Conservation (phyloP, 1,139 yeast genomes). For the Taphrina confusa region DNA sequence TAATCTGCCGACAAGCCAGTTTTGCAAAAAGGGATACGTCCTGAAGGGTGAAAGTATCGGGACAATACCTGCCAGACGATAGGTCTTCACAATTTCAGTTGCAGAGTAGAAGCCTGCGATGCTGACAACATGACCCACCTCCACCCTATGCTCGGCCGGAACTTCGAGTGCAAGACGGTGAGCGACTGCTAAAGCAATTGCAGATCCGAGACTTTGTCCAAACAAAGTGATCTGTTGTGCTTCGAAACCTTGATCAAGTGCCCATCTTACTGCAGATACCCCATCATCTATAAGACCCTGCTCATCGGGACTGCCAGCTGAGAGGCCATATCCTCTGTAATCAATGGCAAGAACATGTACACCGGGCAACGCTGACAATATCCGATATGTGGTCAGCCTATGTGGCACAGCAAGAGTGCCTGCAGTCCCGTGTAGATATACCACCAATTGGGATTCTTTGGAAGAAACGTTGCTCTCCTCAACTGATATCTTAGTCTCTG, state of each 20-base stretch:
- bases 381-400: slow-evolving; percentile 30
- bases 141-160: not conserved
- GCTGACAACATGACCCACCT: slow-evolving; percentile 27
- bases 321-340: slow-evolving; percentile 37
- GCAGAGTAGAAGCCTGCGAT: slow-evolving; percentile 36
- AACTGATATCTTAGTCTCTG: not conserved
- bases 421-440: slow-evolving; percentile 36
- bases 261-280: slow-evolving; percentile 35
- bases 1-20: slow-evolving; percentile 18
- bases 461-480: not conserved
- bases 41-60: slow-evolving; percentile 33
- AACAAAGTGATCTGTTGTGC: slow-evolving; percentile 23
- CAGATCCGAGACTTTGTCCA: slow-evolving; percentile 38
- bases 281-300: slow-evolving; percentile 35
- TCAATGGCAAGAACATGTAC: slow-evolving; percentile 36
- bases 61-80: slow-evolving; percentile 34
- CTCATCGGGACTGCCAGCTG: slow-evolving; percentile 33
- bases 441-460: not conserved
- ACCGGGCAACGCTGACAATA: slow-evolving; percentile 30
- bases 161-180: slow-evolving; percentile 14
- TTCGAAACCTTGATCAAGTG: slow-evolving; percentile 28
- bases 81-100: slow-evolving; percentile 29
- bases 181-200: slow-evolving; percentile 36
- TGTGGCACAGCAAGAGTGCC: slow-evolving; percentile 31
- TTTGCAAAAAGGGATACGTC: slow-evolving; percentile 31